Base-by-base conservation (phyloP, 1,284 basidiomycete species). In the Phaffia rhodozyma region DNA sequence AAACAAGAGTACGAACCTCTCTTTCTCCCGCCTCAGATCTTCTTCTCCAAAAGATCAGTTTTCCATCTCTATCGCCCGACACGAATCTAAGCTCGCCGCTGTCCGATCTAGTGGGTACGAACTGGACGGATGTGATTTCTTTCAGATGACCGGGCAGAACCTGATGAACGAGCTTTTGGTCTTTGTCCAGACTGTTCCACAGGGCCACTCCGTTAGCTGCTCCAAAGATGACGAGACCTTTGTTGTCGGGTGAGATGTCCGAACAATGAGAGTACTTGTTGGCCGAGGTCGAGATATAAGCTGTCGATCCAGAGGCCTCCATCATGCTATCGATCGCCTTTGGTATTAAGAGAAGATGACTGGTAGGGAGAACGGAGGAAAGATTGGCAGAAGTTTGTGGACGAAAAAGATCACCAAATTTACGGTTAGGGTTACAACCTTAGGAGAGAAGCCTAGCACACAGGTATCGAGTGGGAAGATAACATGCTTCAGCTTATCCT, bases 51-150 rank as follows among this genome's bases (percentile, higher is more conserved):
- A 89, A 76, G 72, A 86, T 87, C 52, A 92, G 78, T 1, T 75
- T 75, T 0, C 84, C 83, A 72, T 94, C 89, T 0, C 90, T 92
- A 34, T 86, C 84, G 1, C 88, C 91, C 0, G 88, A 88, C 2
- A 85, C 78, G 6, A 92, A 51, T 6, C 70, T 68, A 49, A 78
- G 76, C 38, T 77, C 71, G 0, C 60, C 60, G 18, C 60, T 48
- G 16, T 63, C 58, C 72, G 23, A 34, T 5, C 11, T 51, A 3
- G n/a, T 25, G 48, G 52, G 65, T 76, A 63, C 77, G 74, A 4
- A 79, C 75, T 83, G 83, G 57, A 91, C 79, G 47, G 84, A 86
- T 47, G 89, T 91, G 25, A 96, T 82, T n/a, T 82, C 72, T 5
- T 83, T 84, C 58, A 82, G 75, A 71, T 93, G 89, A 0, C 86